Evolutionary conservation across 1,284 basidiomycete species (phyloP), one percentile per base, ranked within the genome.

Genomic region (Erythrobasidium hasegawianum): DNA sequence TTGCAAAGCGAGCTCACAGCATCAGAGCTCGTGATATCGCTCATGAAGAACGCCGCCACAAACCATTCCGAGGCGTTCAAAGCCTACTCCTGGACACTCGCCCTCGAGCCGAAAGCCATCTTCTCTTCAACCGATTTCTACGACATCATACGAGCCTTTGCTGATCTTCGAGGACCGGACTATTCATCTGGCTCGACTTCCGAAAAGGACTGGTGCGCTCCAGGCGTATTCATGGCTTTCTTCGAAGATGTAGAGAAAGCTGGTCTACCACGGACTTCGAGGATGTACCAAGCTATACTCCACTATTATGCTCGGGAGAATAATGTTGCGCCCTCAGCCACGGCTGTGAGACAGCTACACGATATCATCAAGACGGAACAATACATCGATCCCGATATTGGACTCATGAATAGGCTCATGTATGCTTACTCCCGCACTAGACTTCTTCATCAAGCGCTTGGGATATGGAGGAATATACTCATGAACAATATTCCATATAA

Each of bases 371-470:
- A 86, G 53, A 80, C 92, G 47, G 91, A 96, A 73, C 81, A 86
- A 9, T 81, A 82, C 18, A 79, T 95, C 68, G 82, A 84, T 20
- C 88, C 90, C 1, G 87, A 93, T 73, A 81, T 85, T 11, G 78
- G 81, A 0, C 81, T 93, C n/a, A 86, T 88, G 81, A 95, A 93
- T 74, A 84, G 89, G 71, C 80, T 97, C 66, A 91, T 97, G 88
- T 86, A 90, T 75, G 87, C 90, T 1, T 97, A 96, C 78, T 86
- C 88, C 72, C 85, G 86, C 22, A 81, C 86, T 2, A 86, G 85
- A 2, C 85, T 84, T 62, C 87, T 86, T 67, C 79, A 78, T 0
- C 85, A 88, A 68, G 87, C 88, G 8, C 84, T 85, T 71, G 82
- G 85, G 29, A 82, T 96, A 11, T 97, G 92, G 91, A 85, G 91